A percentile compares a stretch with the other conserved stretches of the same genome.
phyloP scores from a whole-genome alignment of 2,329 filamentous ascomycete genomes.

The Aaosphaeria pasadenensis region DNA sequence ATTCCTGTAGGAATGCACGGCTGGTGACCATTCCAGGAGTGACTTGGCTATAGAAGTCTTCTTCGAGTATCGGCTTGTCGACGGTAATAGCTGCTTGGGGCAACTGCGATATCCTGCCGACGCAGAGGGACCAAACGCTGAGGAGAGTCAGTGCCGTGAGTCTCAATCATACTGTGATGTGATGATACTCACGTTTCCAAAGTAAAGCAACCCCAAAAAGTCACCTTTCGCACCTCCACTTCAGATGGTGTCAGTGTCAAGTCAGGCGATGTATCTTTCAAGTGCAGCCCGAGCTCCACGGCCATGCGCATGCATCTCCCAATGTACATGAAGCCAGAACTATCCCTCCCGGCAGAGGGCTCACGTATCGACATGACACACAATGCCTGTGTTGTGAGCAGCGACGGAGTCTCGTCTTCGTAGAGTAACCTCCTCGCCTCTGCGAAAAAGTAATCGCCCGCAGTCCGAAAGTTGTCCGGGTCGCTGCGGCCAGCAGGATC shows the following conservation, averaged over 20 bases:
- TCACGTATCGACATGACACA: slow-evolving; percentile 75
- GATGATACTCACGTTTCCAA: slow-evolving; percentile 44
- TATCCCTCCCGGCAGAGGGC: slow-evolving; percentile 69
- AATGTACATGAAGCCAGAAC: slow-evolving; percentile 69
- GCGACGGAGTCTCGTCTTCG: slow-evolving; percentile 55
- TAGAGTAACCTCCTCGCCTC: slow-evolving; percentile 63
- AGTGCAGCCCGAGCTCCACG: slow-evolving; percentile 68
- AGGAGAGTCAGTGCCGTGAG: no score
- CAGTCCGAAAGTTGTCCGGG: slow-evolving; percentile 59
- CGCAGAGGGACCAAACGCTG: slow-evolving; percentile 45
- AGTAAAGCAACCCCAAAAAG: slow-evolving; percentile 54
- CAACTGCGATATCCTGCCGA: slow-evolving; percentile 47
- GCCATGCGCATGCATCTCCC: slow-evolving; percentile 71
- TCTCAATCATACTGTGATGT: background rate
- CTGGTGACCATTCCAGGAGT: slow-evolving; percentile 18
- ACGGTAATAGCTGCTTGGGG: slow-evolving; percentile 49
- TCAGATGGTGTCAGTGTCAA: slow-evolving; percentile 39
- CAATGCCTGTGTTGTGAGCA: slow-evolving; percentile 72
- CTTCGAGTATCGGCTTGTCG: slow-evolving; percentile 55
- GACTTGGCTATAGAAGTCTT: slow-evolving; percentile 9
- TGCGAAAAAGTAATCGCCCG: slow-evolving; percentile 72
- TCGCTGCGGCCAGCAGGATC: slow-evolving; percentile 62
- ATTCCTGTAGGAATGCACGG: slow-evolving; percentile 46
- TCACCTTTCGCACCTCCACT: slow-evolving; percentile 48
- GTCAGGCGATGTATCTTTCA: slow-evolving; percentile 34